Evolutionary conservation across 805 yeast species (phyloP).

Genomic region (Tetrapisispora nanseiensis): DNA sequence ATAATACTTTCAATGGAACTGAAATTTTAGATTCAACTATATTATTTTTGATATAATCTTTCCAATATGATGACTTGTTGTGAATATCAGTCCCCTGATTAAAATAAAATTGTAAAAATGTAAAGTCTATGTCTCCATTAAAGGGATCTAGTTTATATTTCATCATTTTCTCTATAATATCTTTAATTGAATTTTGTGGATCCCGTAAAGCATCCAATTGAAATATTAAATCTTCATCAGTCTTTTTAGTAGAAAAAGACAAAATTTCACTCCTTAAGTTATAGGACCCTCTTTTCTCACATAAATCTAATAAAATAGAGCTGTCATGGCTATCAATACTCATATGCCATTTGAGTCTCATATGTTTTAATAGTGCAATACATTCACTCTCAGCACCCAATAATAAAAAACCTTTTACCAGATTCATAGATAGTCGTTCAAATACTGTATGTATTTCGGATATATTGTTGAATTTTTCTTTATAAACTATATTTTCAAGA

Average conservation of each 20-base stretch:
- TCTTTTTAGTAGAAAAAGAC: neutral
- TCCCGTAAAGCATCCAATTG: neutral
- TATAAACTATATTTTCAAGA: neutral
- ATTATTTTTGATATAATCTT: neutral
- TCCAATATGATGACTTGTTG: conserved; percentile 1
- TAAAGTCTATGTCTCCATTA: neutral
- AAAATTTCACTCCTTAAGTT: neutral
- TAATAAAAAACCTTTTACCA: neutral
- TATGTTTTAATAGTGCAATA: neutral
- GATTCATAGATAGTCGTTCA: neutral
- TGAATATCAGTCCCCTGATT: neutral
- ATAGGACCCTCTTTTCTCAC: conserved; percentile 11
- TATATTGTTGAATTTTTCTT: neutral
- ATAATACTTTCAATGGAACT: neutral
- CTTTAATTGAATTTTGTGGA: neutral
- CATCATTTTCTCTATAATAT: conserved; percentile 1
- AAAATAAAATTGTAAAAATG: conserved; percentile 4
- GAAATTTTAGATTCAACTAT: neutral
- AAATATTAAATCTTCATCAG: neutral
- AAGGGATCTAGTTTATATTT: neutral
- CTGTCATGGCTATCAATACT: conserved; percentile 10
- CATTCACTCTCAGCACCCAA: neutral
- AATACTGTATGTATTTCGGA: neutral
- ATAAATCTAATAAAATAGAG: conserved; percentile 6
- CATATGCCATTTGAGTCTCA: neutral